phyloP scores from a whole-genome alignment of 345 rosid genomes.

The Gossypioides kirkii region DNA sequence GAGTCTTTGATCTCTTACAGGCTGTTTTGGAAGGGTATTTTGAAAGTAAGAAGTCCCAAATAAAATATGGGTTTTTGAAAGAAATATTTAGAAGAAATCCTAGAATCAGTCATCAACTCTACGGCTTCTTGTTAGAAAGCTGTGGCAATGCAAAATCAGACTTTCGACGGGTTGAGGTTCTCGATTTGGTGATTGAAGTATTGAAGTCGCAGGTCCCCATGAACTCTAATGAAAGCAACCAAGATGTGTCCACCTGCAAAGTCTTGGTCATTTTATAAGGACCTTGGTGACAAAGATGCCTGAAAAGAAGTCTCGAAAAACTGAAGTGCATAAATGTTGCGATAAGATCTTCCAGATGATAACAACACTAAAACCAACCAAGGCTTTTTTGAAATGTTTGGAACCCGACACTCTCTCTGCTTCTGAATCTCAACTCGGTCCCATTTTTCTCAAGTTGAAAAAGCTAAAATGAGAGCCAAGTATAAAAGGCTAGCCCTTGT shows the following conservation, averaged over 20 bases:
- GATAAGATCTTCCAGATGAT: constrained; percentile 54
- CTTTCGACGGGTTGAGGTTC: constrained; percentile 75
- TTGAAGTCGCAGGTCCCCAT: constrained; percentile 46
- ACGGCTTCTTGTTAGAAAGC: constrained; percentile 59
- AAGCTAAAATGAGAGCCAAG: constrained; percentile 17
- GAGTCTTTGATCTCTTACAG: constrained; percentile 47
- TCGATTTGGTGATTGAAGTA: constrained; percentile 66
- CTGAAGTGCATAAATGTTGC: constrained; percentile 68
- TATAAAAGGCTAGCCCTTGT: background rate
- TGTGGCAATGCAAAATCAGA: constrained; percentile 54
- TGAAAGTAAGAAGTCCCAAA: constrained; percentile 68
- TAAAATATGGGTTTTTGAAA: constrained; percentile 67
- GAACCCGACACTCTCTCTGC: constrained; percentile 48
- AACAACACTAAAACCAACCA: constrained; percentile 40
- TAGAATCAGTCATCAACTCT: constrained; percentile 59
- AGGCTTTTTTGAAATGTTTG: constrained; percentile 54
- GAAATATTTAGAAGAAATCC: constrained; percentile 73
- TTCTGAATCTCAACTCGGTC: constrained; percentile 63
- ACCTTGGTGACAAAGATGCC: constrained; percentile 62
- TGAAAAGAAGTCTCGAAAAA: constrained; percentile 54
- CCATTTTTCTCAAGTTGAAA: constrained; percentile 49
- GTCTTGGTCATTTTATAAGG: constrained; percentile 47
- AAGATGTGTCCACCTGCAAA: constrained; percentile 39
- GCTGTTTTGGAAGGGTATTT: constrained; percentile 50
- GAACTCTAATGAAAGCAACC: constrained; percentile 28